Evolutionary conservation across 257 asterid species (phyloP).

Genomic region (Plantago ovata): DNA sequence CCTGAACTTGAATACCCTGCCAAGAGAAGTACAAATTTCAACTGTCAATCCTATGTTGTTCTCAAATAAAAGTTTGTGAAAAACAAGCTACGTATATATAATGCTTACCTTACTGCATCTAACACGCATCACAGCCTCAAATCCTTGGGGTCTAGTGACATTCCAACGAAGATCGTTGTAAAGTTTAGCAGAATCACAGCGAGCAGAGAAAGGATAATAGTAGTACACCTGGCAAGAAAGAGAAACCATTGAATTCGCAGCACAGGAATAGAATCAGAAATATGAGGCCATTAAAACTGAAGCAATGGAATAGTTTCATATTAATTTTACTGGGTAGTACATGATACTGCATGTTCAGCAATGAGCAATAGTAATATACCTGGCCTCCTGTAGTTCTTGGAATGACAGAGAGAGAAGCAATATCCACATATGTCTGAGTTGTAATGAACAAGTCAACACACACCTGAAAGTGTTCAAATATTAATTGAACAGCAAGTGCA

Average conservation of each 20-base stretch:
- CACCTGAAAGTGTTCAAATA: slow-evolving; percentile 50
- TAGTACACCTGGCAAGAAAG: slow-evolving; percentile 60
- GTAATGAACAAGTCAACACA: slow-evolving; percentile 96
- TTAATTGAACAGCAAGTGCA: background rate
- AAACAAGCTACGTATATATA: slow-evolving; percentile 17
- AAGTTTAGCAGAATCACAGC: slow-evolving; percentile 90
- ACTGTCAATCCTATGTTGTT: slow-evolving; percentile 19
- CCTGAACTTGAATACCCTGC: slow-evolving; percentile 97
- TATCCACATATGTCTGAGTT: slow-evolving; percentile 84
- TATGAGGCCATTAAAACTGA: background rate
- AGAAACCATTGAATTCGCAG: slow-evolving; percentile 9
- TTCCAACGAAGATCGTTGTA: slow-evolving; percentile 99
- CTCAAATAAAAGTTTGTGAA: slow-evolving; percentile 6
- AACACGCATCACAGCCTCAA: slow-evolving; percentile 99
- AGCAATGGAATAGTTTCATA: slow-evolving; percentile 3
- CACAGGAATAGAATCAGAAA: background rate
- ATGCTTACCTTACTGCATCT: slow-evolving; percentile 95
- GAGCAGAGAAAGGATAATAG: slow-evolving; percentile 92
- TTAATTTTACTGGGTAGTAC: background rate
- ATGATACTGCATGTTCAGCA: background rate
- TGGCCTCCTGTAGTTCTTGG: slow-evolving; percentile 98
- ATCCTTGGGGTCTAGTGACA: slow-evolving; percentile 95
- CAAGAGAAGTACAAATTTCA: slow-evolving; percentile 1
- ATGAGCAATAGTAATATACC: slow-evolving; percentile 40
- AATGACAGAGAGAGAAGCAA: slow-evolving; percentile 86